These are phyloP conservation scores for Prunella vulgaris DNA, from an alignment of 257 asterid species.

Conservation along the genomic window DNA sequence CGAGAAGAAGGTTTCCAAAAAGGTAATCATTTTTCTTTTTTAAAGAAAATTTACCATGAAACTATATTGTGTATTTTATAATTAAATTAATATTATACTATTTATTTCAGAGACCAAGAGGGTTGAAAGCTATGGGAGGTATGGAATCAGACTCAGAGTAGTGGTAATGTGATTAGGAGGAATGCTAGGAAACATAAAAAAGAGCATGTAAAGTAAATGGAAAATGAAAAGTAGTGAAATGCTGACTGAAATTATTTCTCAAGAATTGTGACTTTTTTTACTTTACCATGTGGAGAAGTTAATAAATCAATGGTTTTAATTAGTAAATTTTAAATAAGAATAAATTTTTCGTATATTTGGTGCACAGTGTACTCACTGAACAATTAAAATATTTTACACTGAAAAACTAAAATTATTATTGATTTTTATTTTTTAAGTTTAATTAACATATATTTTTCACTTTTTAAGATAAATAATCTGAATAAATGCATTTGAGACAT, in stretches of 20 bases:
- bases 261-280: background rate
- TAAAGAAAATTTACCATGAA: background rate
- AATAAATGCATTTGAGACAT: too few relatives aligned
- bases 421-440: too few relatives aligned
- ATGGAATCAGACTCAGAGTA: slow-evolving; percentile 56
- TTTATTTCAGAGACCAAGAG: slow-evolving; percentile 53
- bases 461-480: too few relatives aligned
- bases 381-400: too few relatives aligned
- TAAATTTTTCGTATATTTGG: too few relatives aligned
- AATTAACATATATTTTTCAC: too few relatives aligned
- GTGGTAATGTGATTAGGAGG: too few relatives aligned
- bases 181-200: background rate
- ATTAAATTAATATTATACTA: too few relatives aligned
- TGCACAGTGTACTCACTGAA: too few relatives aligned
- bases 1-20: slow-evolving; percentile 61
- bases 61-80: background rate
- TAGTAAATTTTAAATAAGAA: too few relatives aligned
- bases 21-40: slow-evolving; percentile 18
- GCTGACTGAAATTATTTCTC: background rate
- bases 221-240: background rate
- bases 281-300: background rate
- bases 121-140: slow-evolving; percentile 58
- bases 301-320: background rate
- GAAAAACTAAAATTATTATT: too few relatives aligned
- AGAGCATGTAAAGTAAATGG: background rate